Percentiles rank a stretch among this genome's conserved stretches.
Evolutionary conservation across 2,329 filamentous ascomycete genomes (phyloP).

Genomic region (Mycosphaerelloides madeirae): DNA sequence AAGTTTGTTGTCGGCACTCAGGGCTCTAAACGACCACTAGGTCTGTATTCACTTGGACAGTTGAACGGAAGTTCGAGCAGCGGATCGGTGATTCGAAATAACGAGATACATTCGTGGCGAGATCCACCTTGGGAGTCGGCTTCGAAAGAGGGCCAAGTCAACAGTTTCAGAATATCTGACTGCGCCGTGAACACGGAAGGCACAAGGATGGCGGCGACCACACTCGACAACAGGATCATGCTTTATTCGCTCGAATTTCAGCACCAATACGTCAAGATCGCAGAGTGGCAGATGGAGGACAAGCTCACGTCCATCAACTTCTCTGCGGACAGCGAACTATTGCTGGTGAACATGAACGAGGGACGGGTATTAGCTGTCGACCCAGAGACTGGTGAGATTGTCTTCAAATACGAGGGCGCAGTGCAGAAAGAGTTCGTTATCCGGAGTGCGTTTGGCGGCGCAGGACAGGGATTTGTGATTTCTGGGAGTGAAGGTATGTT

Average conservation of each 20-base stretch:
- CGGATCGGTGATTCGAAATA: conserved; percentile 21
- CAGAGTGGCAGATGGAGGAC: conserved; percentile 63
- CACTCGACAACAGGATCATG: conserved; percentile 64
- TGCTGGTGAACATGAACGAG: conserved; percentile 77
- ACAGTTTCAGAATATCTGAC: conserved; percentile 73
- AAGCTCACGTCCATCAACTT: conserved; percentile 76
- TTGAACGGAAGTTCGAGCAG: conserved; percentile 9
- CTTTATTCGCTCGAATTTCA: conserved; percentile 66
- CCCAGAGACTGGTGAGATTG: conserved; percentile 64
- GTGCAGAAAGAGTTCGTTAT: conserved; percentile 74
- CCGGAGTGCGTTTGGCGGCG: conserved; percentile 77
- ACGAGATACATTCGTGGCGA: conserved; percentile 35
- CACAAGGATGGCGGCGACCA: conserved; percentile 71
- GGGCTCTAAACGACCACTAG: conserved; percentile 61
- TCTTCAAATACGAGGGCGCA: conserved; percentile 72
- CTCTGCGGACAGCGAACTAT: conserved; percentile 70
- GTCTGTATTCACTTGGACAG: conserved; percentile 43
- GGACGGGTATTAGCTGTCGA: conserved; percentile 76
- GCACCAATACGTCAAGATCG: conserved; percentile 65
- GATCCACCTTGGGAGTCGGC: conserved; percentile 46
- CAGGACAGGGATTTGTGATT: conserved; percentile 84
- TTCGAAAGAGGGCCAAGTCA: conserved; percentile 50
- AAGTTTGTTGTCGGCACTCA: conserved; percentile 77
- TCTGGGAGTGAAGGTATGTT: conserved; percentile 78
- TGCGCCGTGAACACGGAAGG: conserved; percentile 79